Percentiles rank a stretch among this genome's conserved stretches.
Evolutionary conservation across 176 grass and related monocot species (phyloP).

Genomic region (Ampelocalamus luodianensis): DNA sequence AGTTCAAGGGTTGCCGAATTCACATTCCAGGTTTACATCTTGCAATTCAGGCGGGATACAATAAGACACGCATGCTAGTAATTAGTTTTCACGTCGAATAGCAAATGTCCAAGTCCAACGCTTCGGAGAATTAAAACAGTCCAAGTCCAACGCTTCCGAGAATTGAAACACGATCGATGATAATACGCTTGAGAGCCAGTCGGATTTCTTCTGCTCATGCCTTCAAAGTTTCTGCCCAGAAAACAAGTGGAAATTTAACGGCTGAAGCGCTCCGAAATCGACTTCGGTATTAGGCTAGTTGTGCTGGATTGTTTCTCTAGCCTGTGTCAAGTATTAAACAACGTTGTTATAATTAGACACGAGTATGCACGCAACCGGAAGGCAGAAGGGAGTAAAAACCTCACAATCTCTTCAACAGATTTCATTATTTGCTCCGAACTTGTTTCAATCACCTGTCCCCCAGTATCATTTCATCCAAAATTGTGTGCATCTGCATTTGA

Average conservation of each 20-base stretch:
- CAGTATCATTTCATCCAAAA: conserved; percentile 97
- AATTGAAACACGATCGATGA: neutral
- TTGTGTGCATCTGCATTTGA: conserved; percentile 74
- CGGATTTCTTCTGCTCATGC: conserved; percentile 7
- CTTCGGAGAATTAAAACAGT: conserved; percentile 25
- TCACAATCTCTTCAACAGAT: conserved; percentile 76
- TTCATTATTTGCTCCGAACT: conserved; percentile 77
- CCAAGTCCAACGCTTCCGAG: neutral
- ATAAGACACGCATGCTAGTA: neutral
- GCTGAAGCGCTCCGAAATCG: conserved; percentile 71
- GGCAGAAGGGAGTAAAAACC: conserved; percentile 42
- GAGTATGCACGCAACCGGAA: neutral
- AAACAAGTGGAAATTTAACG: conserved; percentile 41
- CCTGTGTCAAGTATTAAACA: conserved; percentile 40
- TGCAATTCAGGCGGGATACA: conserved; percentile 18
- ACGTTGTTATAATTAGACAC: conserved; percentile 1
- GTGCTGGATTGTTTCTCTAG: conserved; percentile 86
- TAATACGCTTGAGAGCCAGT: neutral
- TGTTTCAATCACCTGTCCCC: conserved; percentile 93
- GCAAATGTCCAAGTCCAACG: neutral
- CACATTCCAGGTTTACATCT: conserved; percentile 7
- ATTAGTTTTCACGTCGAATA: conserved; percentile 13
- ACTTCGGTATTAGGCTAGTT: conserved; percentile 79
- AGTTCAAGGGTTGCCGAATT: neutral
- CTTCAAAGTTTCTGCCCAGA: neutral